Base-by-base conservation (phyloP, 495 filamentous ascomycete genomes). In the Barbatosphaeria neglecta region DNA sequence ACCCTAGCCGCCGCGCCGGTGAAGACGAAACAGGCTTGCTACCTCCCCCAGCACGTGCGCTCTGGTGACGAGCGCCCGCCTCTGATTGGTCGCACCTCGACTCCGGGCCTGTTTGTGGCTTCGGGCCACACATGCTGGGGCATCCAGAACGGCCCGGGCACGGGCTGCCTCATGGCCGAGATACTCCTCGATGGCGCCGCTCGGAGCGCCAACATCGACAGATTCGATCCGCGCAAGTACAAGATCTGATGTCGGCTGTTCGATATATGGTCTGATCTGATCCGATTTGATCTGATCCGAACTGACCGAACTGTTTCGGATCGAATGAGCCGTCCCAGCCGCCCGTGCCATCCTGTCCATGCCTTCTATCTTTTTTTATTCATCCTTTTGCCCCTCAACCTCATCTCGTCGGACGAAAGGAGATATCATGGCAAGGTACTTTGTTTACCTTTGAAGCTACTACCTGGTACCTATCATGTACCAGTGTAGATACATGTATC, bases 111-210 rank as follows among this genome's bases (percentile, higher is more conserved):
- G 28, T 80, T 88, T 59, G 66, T 98, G 50, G 92, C 93, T 2
- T 74, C 86, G 6, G 92, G 92, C 11, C 92, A 98, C 66, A 95
- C 87, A 3, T 97, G 92, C 64, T 97, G 92, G 92, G 90, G 90
- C 15, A 95, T 98, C 43, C 90, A 96, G 63, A 98, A 98, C 72
- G 88, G 81, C 3, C 88, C 90, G 4, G 93, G 79, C 6, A 96
- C 90, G 17, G 92, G 90, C 4, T 87, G 83, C 70, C 64, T 94
- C 28, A 84, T 98, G 67, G 86, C 83, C 47, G 87, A 90, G 58
- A 76, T 92, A 62, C 68, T 93, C 4, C 83, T 90, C 56, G 87
- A 93, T 46, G 88, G 88, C 8, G 71, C 74, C 50, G 78, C 84
- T 4, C 84, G 67, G 59, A 90, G 86, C 47, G 88, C 86, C 13